Conservation (phyloP, 257 asterid species). For the Galeopsis tetrahit region DNA sequence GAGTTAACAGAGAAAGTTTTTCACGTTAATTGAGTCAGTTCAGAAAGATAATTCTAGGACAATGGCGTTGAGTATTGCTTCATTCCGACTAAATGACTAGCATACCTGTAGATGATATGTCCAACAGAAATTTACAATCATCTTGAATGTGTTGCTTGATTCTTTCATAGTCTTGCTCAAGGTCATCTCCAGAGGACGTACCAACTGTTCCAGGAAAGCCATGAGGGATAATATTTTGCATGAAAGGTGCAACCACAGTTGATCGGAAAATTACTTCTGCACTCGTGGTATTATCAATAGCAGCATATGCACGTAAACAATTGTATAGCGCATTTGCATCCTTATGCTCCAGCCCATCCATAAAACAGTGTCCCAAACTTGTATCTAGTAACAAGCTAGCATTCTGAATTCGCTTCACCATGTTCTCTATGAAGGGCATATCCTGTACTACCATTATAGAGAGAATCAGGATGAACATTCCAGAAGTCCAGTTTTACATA, state of each 20-base stretch:
- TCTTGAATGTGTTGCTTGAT: conserved; percentile 68
- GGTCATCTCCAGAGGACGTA: conserved; percentile 71
- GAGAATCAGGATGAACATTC: conserved; percentile 44
- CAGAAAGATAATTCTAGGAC: conserved; percentile 27
- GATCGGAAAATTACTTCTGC: conserved; percentile 91
- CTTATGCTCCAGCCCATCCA: conserved; percentile 88
- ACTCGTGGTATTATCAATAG: conserved; percentile 80
- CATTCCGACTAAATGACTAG: conserved; percentile 18
- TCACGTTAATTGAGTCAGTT: conserved; percentile 21
- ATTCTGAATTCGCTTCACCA: conserved; percentile 91
- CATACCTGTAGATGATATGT: conserved; percentile 82
- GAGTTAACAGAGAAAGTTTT: conserved; percentile 20
- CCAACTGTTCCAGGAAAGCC: conserved; percentile 47
- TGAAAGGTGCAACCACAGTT: conserved; percentile 70
- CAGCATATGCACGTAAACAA: conserved; percentile 97
- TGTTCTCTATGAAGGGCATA: conserved; percentile 93
- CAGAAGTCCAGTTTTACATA: conserved; percentile 21
- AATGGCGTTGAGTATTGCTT: conserved; percentile 22
- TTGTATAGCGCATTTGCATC: conserved; percentile 90
- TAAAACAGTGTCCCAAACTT: conserved; percentile 85
- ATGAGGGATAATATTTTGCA: conserved; percentile 60
- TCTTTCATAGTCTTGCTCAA: conserved; percentile 73
- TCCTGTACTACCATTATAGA: conserved; percentile 74
- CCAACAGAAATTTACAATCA: conserved; percentile 86
- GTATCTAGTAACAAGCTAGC: conserved; percentile 81